Conservation (phyloP, 2,329 filamentous ascomycete genomes). For the Microsporum canis region DNA sequence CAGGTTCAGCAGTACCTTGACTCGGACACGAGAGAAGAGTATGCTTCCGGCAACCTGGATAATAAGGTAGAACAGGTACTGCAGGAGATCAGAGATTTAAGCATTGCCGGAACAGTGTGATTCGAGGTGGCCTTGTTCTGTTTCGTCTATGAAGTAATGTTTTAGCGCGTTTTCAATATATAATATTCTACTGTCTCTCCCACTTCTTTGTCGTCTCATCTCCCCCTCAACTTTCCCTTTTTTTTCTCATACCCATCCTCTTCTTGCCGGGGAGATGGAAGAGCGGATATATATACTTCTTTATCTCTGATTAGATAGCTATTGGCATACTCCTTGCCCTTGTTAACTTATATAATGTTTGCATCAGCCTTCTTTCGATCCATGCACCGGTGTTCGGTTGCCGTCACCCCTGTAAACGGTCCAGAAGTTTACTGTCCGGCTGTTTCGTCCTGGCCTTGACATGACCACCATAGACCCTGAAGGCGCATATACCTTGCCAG, state of each 20-base stretch:
- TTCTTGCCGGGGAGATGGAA: background rate
- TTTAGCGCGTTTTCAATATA: background rate
- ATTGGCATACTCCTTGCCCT: background rate
- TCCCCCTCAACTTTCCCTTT: background rate
- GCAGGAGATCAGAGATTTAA: slow-evolving; percentile 92
- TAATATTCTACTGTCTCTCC: background rate
- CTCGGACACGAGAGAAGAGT: slow-evolving; percentile 88
- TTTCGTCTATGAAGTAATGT: slow-evolving; percentile 1
- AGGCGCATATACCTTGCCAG: background rate
- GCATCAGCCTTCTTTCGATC: slow-evolving; percentile 1
- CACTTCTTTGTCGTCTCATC: background rate
- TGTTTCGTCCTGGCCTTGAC: background rate
- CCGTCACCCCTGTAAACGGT: background rate
- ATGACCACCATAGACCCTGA: background rate
- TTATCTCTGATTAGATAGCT: background rate
- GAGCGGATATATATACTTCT: background rate
- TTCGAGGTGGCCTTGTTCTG: slow-evolving; percentile 3
- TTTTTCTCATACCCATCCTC: background rate
- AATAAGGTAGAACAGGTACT: slow-evolving; percentile 86
- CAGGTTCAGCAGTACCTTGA: slow-evolving; percentile 98
- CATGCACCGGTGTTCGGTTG: background rate
- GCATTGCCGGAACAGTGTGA: slow-evolving; percentile 66
- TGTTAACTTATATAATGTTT: background rate
- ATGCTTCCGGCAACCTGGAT: slow-evolving; percentile 86
- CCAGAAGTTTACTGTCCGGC: background rate